Base-by-base conservation (phyloP, 331 rosid genomes). In the Erythrophleum ivorense region DNA sequence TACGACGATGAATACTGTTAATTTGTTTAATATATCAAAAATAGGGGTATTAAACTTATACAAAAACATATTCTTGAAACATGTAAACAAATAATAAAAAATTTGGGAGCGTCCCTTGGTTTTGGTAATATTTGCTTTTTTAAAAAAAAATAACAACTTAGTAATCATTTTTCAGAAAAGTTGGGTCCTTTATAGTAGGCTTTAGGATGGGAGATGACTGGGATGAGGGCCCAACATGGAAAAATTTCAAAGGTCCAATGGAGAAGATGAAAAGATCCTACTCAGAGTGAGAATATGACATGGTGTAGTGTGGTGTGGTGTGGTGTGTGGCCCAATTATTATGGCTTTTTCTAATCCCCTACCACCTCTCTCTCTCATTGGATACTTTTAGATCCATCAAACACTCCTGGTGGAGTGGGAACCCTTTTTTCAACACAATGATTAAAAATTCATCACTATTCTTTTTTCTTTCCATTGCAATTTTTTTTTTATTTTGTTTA, bases 181-280 rank as follows among this genome's bases (percentile, higher is more conserved):
- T 12, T 9, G 41, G 16, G 67, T 1, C 40, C 31, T 66, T 66
- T 36, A 0, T 63, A 9, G 7, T 13, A 8, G 68, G 19, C 2
- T 7, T 7, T 36, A 65, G 5, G 38, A 79, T 77, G 87, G 75
- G 85, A 83, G 57, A 65, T 76, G 83, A 77, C 49, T 45, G 45
- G 45, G 78, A 80, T 1, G 78, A 33, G 85, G 85, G 85, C 5
- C 87, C 87, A 83, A 77, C 6, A 34, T 33, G 76, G 49, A 74
- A 86, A 80, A 86, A 33, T 19, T 77, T 77, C 54, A 77, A 80
- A 80, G 83, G 84, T 80, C 81, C 76, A 80, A 66, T 77, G 13
- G 31, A 46, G 46, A 49, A 72, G 73, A 80, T 5, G 68, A 80
- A 80, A 73, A 14, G 49, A 79, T 57, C 58, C 31, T 3, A 49